These are phyloP conservation scores for Claviceps lovelessii DNA, from an alignment of 2,329 filamentous ascomycete species.

Conservation along the genomic window DNA sequence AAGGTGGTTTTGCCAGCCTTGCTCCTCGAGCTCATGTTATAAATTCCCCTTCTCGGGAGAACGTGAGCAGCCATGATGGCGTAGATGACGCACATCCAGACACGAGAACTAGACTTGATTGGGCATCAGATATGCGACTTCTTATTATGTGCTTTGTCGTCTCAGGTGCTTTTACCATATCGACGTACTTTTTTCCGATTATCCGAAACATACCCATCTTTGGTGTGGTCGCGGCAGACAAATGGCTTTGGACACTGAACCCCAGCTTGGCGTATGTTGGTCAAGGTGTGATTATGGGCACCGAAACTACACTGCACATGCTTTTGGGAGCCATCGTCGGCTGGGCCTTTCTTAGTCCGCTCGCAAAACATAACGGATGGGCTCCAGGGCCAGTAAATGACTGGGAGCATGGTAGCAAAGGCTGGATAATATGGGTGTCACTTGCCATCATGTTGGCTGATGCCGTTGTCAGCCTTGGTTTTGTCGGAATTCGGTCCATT, in stretches of 20 bases:
- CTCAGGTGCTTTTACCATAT: slow-evolving; percentile 57
- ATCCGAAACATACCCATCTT: slow-evolving; percentile 80
- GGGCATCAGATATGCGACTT: slow-evolving; percentile 36
- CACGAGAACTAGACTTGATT: slow-evolving; percentile 12
- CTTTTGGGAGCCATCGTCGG: slow-evolving; percentile 75
- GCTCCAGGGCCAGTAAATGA: slow-evolving; percentile 73
- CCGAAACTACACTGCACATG: slow-evolving; percentile 91
- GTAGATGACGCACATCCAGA: background rate
- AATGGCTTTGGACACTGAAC: slow-evolving; percentile 93
- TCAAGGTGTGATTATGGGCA: slow-evolving; percentile 97
- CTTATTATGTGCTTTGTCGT: slow-evolving; percentile 42
- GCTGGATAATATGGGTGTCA: slow-evolving; percentile 97
- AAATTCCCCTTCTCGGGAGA: background rate
- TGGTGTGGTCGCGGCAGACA: slow-evolving; percentile 54
- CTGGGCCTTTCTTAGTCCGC: slow-evolving; percentile 79
- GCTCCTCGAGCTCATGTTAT: slow-evolving; percentile 18
- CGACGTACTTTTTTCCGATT: slow-evolving; percentile 79
- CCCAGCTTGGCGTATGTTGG: slow-evolving; percentile 95
- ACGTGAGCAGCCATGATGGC: background rate
- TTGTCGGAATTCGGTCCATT: slow-evolving; percentile 52
- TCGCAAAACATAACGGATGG: slow-evolving; percentile 79
- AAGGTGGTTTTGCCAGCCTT: slow-evolving; percentile 29
- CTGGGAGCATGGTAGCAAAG: slow-evolving; percentile 88
- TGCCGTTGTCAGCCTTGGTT: slow-evolving; percentile 73
- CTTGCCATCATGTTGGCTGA: slow-evolving; percentile 95